Evolutionary conservation across 768 basidiomycete species (phyloP), one percentile per base, ranked within the genome.

Genomic region (Chalciporus chontae): DNA sequence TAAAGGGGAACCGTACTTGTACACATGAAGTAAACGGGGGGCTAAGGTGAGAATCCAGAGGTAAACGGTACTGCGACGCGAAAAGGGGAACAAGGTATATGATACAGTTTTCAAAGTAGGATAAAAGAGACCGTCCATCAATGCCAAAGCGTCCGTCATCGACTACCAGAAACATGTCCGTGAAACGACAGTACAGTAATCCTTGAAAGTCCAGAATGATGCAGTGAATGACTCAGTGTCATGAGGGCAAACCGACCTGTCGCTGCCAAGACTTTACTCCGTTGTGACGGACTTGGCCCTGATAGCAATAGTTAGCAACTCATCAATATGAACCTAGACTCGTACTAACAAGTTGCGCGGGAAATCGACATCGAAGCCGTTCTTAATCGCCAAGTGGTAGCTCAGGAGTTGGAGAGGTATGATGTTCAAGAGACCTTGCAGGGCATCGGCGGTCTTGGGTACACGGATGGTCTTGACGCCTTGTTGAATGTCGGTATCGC

Each of bases 351-450:
- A 74, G 77, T 97, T 97, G 64, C 95, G 79, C 38, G 95, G 95
- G 85, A 96, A 96, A 69, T 99, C 95, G 58, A 98, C 95, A 66
- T 98, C 95, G 57, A 90, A 94, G 27, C 94, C 96, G 66, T 93
- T 93, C 76, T 80, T 87, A 61, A 98, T 85, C 3, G 95, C 95
- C 53, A 99, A 73, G 73, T 98, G 94, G 71, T 99, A 99, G 55
- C 90, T 92, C 51, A 98, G 78, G 54, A 99, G 77, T 68, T 98
- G 96, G 53, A 99, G 77, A 36, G 96, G 96, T 50, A 98, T 87
- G 70, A 99, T 88, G 75, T 98, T 99, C 70, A 99, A 72, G 59
- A 99, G 67, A 18, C 96, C 96, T 72, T 99, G 96, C 45, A 98
- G 72, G 61, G 85, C 92, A 70, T 98, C 96, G 52, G 95, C 84